A percentile compares a stretch with the other conserved stretches of the same genome.
These are phyloP conservation scores for Verticillium nonalfalfae DNA, from an alignment of 2,329 filamentous ascomycete genomes.

Conservation along the genomic window DNA sequence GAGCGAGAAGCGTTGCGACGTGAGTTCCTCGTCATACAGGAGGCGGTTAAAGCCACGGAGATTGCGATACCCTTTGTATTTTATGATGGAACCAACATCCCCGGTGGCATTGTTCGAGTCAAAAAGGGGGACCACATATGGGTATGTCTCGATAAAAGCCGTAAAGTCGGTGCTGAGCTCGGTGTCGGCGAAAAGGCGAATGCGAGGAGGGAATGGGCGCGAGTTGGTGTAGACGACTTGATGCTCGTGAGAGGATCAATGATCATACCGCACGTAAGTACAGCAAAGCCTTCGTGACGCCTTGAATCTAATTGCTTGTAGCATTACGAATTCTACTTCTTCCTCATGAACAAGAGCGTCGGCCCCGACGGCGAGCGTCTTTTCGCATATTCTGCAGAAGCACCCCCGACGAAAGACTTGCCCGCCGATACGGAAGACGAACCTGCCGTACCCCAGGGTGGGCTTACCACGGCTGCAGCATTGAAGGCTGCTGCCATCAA, in stretches of 20 bases:
- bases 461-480: slow-evolving; percentile 23
- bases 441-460: slow-evolving; percentile 19
- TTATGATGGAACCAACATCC: slow-evolving; percentile 88
- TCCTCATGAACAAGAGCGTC: slow-evolving; percentile 79
- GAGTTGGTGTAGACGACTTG: slow-evolving; percentile 90
- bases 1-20: slow-evolving; percentile 71
- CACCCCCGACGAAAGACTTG: slow-evolving; percentile 20
- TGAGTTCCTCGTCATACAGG: slow-evolving; percentile 79
- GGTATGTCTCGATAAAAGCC: slow-evolving; percentile 86
- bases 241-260: slow-evolving; percentile 87
- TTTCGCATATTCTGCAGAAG: slow-evolving; percentile 65
- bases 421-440: slow-evolving; percentile 7
- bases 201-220: slow-evolving; percentile 76
- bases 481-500: slow-evolving; percentile 28
- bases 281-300: not conserved
- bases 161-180: slow-evolving; percentile 81
- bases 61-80: slow-evolving; percentile 93
- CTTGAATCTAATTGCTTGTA: slow-evolving; percentile 31
- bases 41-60: slow-evolving; percentile 81
- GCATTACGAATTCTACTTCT: slow-evolving; percentile 98
- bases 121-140: slow-evolving; percentile 93
- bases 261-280: slow-evolving; percentile 86
- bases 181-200: slow-evolving; percentile 66
- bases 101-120: slow-evolving; percentile 75
- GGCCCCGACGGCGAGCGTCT: slow-evolving; percentile 67